Base-by-base conservation (phyloP, 179 eudicot species). In the Heliamphora ciliata region DNA sequence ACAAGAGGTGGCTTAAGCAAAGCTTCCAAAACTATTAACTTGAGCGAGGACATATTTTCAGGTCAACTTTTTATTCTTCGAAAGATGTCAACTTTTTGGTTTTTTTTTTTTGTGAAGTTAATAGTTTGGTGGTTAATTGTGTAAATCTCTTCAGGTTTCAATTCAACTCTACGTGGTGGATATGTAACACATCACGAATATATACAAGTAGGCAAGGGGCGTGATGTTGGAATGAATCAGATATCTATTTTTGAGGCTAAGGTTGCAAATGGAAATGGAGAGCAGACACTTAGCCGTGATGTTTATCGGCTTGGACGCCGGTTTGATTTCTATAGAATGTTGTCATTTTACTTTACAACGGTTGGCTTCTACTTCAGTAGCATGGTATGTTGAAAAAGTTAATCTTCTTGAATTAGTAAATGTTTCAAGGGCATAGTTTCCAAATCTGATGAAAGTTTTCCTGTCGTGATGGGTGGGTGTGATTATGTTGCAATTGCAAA, bases 1-100 rank as follows among this genome's bases (percentile, higher is more conserved):
- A 95, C 98, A 61, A 87, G 95, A 83, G 98, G 98, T 79, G 98
- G 98, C 77, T 76, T 95, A 55, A 93, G 98, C 92, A 95, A 95
- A 86, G 97, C 98, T 77, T 95, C 98, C 63, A 92, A 81, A 83
- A 85, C 86, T 75, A 90, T 95, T 66, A 95, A 95, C 89, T 84
- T 95, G 89, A 95, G 98, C 69, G 98, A 95, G 84, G 98, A 95
- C 83, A 88, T 95, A 82, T 95, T 93, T 88, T 89, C 98, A 85
- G 98, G 98, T 91, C 87, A 67, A 76, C 74, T 63, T 48, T 83
- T 60, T 59, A 21, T 80, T 18, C 15, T 58, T 68, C 67, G 24
- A 76, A 21, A 68, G 60, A 60, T 64, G 46, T 9, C 31, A 66
- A 44, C 50, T 10, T 80, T 8, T 61, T 58, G 8, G 40, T 31